These are phyloP conservation scores for Cystofilobasidium capitatum DNA, from an alignment of 768 basidiomycete species.

Conservation along the genomic window DNA sequence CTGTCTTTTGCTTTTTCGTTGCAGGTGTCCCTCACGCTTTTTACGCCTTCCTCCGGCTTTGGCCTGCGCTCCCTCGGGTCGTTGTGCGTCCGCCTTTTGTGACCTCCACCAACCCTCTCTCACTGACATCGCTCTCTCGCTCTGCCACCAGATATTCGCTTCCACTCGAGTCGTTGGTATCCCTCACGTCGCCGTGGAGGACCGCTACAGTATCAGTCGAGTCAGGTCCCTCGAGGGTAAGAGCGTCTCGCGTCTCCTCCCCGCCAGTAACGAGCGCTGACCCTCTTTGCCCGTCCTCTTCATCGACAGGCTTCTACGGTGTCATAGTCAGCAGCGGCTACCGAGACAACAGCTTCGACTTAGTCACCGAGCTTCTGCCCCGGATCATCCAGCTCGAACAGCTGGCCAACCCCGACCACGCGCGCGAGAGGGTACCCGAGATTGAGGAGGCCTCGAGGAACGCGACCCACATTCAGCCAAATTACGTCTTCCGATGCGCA, in stretches of 20 bases:
- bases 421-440: constrained; percentile 40
- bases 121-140: neutral
- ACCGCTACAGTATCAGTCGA: constrained; percentile 53
- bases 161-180: constrained; percentile 50
- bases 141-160: constrained; percentile 51
- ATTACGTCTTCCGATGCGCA: constrained; percentile 34
- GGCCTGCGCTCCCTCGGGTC: constrained; percentile 59
- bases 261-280: neutral
- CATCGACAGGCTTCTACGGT: constrained; percentile 50
- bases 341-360: constrained; percentile 44
- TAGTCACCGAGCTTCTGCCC: constrained; percentile 46
- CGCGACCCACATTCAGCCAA: constrained; percentile 48
- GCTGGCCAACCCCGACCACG: constrained; percentile 36
- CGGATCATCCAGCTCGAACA: constrained; percentile 49
- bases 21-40: constrained; percentile 59
- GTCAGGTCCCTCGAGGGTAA: constrained; percentile 47
- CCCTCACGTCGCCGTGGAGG: constrained; percentile 45
- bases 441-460: constrained; percentile 43
- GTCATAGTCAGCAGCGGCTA: constrained; percentile 53
- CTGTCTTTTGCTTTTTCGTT: constrained; percentile 41
- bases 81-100: constrained; percentile 47
- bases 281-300: neutral
- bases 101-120: too few relatives aligned
- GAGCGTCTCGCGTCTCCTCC: constrained; percentile 26
- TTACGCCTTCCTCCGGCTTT: constrained; percentile 54